Evolutionary conservation across 257 asterid genomes (phyloP), one percentile per base, ranked within the genome.

Genomic region (Ophiorrhiza pumila): DNA sequence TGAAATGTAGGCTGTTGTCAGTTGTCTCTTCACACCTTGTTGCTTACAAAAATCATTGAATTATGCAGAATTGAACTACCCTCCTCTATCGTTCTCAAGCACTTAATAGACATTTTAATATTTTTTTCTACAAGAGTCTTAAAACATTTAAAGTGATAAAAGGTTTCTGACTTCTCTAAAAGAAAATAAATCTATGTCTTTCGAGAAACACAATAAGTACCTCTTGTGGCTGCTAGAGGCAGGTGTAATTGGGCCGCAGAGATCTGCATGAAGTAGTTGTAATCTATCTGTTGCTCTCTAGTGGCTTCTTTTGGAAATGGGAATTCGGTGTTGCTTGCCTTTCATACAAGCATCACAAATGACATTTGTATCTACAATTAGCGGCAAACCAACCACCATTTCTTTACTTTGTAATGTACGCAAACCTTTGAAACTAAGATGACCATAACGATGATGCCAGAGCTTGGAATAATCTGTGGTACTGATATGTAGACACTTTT

Each of bases 51-150:
- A 67, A 0, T 45, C 22, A 43, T 15, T 3, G 31, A 64, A 64
- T 0, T 11, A 4, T 3, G 0, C 31, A 4, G n/a, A n/a, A n/a
- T n/a, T n/a, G n/a, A n/a, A n/a, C n/a, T n/a, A n/a, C n/a, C n/a
- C n/a, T n/a, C n/a, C n/a, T n/a, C n/a, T n/a, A n/a, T n/a, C n/a
- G 72, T 67, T 27, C 57, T 42, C 9, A 67, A 45, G 14, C 59
- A 67, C 5, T 27, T 41, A 4, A 67, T 20, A 5, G 46, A 10
- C 23, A 0, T 0, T 0, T 32, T 50, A 2, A 2, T 5, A 7
- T 67, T 31, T 8, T 67, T 67, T 29, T 67, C 57, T 4, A 25
- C 37, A 6, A 27, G 13, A 14, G 0, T 43, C 10, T 45, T 41
- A 27, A 7, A 41, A 6, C 10, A n/a, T 31, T 67, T 67, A 31